Conservation (phyloP, 495 filamentous ascomycete species). For the Extremus antarcticus region DNA sequence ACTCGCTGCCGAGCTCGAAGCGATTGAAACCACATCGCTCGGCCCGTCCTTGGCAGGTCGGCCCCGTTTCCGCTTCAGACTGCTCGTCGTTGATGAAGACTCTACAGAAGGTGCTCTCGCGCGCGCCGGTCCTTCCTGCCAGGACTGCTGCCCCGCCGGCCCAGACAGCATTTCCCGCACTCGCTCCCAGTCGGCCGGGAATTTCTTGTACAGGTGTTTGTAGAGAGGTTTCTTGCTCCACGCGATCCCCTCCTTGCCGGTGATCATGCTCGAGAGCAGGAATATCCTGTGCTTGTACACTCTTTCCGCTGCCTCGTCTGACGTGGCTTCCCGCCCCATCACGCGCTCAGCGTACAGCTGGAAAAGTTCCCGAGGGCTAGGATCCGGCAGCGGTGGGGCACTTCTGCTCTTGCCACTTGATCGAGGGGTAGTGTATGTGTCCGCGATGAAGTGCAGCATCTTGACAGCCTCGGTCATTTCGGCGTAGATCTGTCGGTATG, state of each 20-base stretch:
- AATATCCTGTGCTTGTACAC: slow-evolving; percentile 46
- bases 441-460: slow-evolving; percentile 57
- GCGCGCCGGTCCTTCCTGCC: not conserved
- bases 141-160: not conserved
- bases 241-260: slow-evolving; percentile 41
- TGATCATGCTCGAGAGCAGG: slow-evolving; percentile 48
- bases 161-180: slow-evolving; percentile 1
- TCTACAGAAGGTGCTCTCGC: not conserved
- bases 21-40: slow-evolving; percentile 1
- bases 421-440: slow-evolving; percentile 30
- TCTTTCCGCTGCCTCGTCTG: slow-evolving; percentile 39
- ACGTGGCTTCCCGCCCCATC: slow-evolving; percentile 17
- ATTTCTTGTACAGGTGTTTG: slow-evolving; percentile 41
- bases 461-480: slow-evolving; percentile 59
- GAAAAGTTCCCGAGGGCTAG: slow-evolving; percentile 23
- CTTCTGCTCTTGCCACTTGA: slow-evolving; percentile 14
- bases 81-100: slow-evolving; percentile 5
- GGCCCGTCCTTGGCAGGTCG: slow-evolving; percentile 1
- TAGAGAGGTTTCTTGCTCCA: slow-evolving; percentile 48
- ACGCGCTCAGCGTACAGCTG: slow-evolving; percentile 25
- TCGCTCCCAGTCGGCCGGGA: slow-evolving; percentile 26
- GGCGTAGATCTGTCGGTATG: slow-evolving; percentile 51
- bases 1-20: not conserved
- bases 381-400: slow-evolving; percentile 7
- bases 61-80: slow-evolving; percentile 14